Evolutionary conservation across 2,329 filamentous ascomycete species (phyloP).

Genomic region (Thelonectria rubi): DNA sequence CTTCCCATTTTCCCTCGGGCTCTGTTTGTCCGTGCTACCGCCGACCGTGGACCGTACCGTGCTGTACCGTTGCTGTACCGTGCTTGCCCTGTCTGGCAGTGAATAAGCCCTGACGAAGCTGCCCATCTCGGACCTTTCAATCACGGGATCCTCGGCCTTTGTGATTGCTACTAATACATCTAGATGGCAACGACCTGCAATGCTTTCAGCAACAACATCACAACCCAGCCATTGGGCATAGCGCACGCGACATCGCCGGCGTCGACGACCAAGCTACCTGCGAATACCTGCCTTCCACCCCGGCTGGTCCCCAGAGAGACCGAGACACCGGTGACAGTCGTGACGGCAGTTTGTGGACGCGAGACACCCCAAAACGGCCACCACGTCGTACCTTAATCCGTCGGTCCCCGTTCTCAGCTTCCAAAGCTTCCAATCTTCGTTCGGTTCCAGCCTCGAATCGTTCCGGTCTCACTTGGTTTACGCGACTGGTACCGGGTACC

Average conservation of each 20-base stretch:
- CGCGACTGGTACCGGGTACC: neutral
- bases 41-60: neutral
- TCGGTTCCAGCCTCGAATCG: neutral
- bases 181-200: neutral
- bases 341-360: too few species aligned
- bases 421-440: neutral
- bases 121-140: neutral
- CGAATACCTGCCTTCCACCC: too few species aligned
- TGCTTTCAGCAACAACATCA: neutral
- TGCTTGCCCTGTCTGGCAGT: neutral
- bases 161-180: neutral
- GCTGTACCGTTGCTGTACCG: neutral
- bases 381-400: slow-evolving; percentile 1
- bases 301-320: too few species aligned
- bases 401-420: neutral
- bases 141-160: slow-evolving; percentile 3
- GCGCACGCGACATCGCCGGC: neutral
- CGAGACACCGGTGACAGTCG: too few species aligned
- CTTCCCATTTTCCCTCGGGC: neutral
- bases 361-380: neutral
- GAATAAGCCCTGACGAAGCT: slow-evolving; percentile 7
- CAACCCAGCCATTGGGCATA: neutral
- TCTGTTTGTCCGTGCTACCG: neutral
- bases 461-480: neutral
- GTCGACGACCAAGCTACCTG: neutral